Base-by-base conservation (phyloP, 2,329 filamentous ascomycete species). In the Fusarium veterinarium region DNA sequence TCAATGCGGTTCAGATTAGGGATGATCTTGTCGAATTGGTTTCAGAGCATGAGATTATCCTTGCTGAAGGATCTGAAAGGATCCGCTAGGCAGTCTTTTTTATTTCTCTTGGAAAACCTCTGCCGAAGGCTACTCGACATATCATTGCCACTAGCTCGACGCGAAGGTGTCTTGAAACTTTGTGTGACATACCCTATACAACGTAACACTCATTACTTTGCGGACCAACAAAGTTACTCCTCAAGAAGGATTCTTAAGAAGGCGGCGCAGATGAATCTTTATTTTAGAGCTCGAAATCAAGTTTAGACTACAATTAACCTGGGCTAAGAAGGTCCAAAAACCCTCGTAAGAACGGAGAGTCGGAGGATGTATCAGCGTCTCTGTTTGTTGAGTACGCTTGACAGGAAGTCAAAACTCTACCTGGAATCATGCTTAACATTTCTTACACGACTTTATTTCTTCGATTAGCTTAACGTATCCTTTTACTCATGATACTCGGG, bases 321-420 rank as follows among this genome's bases (percentile, higher is more conserved):
- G 6, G 23, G n/a, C 16, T 33, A 19, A 6, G 16, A 13, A 10
- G 0, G 4, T 2, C 4, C 2, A 4, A 5, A 5, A 5, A 4
- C 7, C 5, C 3, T 3, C 6, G 2, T 5, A 2, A 8, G 16
- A 14, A 23, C 30, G n/a, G 30, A 49, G 8, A 19, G 30, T 33
- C 16, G 46, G n/a, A 33, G 12, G 6, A 4, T 5, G 2, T 6
- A 5, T 7, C 4, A 17, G n/a, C n/a, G 8, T 5, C 3, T 23
- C 0, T 2, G 0, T 3, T 3, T 3, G 3, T 46, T 20, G 13
- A 12, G 11, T 2, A 45, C 2, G 9, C 1, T 6, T 23, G 3
- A 8, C 14, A 5, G 13, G 1, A 16, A n/a, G 0, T 12, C 9
- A n/a, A 9, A 30, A 8, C 10, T 16, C 7, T 17, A 9, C 7